Base-by-base conservation (phyloP, 1,284 basidiomycete species). In the Ganoderma boninense region DNA sequence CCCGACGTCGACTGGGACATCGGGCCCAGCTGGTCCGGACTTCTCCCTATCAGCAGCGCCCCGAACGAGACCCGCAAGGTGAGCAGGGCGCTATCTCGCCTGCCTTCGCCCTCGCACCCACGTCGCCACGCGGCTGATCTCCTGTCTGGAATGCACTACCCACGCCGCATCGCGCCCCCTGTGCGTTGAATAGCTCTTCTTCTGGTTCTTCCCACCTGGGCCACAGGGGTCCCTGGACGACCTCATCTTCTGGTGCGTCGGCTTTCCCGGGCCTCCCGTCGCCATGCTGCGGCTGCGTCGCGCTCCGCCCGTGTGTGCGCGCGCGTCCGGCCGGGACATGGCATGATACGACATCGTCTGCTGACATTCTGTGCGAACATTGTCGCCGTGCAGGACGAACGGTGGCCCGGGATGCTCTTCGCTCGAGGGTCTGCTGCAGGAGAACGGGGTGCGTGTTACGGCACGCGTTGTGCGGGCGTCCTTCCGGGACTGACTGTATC, bases 161-260 rank as follows among this genome's bases (percentile, higher is more conserved):
- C 65, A 68, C 70, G 46, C n/a, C 18, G 18, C 44, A 10, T 46
- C 44, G 44, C 44, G 44, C 54, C n/a, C 43, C 32, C 6, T 64
- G 32, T 49, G 69, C 32, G 49, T 42, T 11, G 29, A 66, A 10
- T 52, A 95, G 90, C 84, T 95, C 11, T 95, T 92, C 85, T 95
- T 96, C 82, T 95, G 94, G 95, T 92, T 94, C 81, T 95, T 94
- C 82, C 94, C 94, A 56, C 90, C 93, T 0, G 91, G 91, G 8
- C 90, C 90, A 11, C 82, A 89, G 76, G 91, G 90, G 14, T 92
- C 89, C 68, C 77, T 87, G 14, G 90, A 95, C 74, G 92, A 95
- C 76, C 77, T 95, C 64, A 88, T 93, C 67, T 90, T 92, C 82
- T 92, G 94, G 93, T 89, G 78, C 62, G 69, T 71, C 44, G 46